Conservation (phyloP, 2,329 filamentous ascomycete genomes). For the Fusarium drepaniforme region DNA sequence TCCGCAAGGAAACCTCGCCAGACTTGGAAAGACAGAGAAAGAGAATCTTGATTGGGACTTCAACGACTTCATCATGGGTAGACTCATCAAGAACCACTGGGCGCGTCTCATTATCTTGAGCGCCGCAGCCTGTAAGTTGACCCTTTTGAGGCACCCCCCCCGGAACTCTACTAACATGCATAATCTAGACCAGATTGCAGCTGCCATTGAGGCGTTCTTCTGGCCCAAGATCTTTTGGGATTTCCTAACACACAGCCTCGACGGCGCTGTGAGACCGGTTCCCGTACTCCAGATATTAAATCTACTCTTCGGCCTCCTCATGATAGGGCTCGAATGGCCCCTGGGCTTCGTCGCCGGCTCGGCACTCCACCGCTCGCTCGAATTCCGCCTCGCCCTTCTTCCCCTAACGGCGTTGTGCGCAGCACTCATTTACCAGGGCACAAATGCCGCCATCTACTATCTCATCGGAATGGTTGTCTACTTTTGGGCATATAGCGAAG, state of each 20-base stretch:
- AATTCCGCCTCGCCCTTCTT: conserved; percentile 84
- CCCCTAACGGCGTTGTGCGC: conserved; percentile 82
- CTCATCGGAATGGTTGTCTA: conserved; percentile 87
- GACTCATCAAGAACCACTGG: conserved; percentile 99
- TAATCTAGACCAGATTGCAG: conserved; percentile 85
- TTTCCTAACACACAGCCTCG: conserved; percentile 91
- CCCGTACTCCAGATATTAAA: conserved; percentile 93
- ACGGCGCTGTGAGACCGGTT: conserved; percentile 86
- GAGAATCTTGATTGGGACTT: conserved; percentile 22
- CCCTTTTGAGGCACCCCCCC: conserved; percentile 29
- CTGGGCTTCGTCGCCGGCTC: conserved; percentile 81
- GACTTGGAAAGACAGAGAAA: conserved; percentile 12
- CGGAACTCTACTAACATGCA: conserved; percentile 40
- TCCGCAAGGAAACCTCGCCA: conserved; percentile 14
- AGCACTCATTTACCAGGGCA: conserved; percentile 89
- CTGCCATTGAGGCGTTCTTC: conserved; percentile 89
- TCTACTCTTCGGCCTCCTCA: conserved; percentile 81
- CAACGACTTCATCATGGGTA: conserved; percentile 76
- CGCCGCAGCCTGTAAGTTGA: conserved; percentile 77
- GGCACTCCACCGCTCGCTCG: conserved; percentile 86
- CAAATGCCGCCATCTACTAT: conserved; percentile 94
- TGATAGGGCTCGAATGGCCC: conserved; percentile 93
- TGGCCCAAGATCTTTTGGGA: conserved; percentile 99
- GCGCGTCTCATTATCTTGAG: conserved; percentile 93
- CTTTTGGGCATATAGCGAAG: conserved; percentile 97